These are phyloP conservation scores for Diaporthe destruens DNA, from an alignment of 2,329 filamentous ascomycete genomes.

Conservation along the genomic window DNA sequence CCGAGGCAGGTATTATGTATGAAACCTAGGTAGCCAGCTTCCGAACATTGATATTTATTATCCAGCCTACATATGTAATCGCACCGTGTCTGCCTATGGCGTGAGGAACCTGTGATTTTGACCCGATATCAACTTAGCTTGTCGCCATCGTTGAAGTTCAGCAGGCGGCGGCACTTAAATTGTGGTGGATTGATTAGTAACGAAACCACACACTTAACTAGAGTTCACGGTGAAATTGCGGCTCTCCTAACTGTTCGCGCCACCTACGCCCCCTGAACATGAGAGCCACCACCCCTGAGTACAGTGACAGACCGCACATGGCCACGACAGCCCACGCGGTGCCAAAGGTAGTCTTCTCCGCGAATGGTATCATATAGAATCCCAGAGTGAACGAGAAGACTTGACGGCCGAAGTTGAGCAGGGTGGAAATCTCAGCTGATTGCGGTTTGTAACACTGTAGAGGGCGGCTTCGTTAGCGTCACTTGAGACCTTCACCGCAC, in stretches of 20 bases:
- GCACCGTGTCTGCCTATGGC: neutral
- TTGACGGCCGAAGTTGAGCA: slow-evolving; percentile 10
- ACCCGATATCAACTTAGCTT: neutral
- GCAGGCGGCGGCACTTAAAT: neutral
- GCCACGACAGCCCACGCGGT: slow-evolving; percentile 4
- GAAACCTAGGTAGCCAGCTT: neutral
- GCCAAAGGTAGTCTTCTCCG: slow-evolving; percentile 2
- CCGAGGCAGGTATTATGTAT: neutral
- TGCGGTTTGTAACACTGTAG: slow-evolving; percentile 44
- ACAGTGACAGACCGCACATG: neutral
- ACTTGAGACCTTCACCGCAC: neutral
- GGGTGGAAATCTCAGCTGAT: slow-evolving; percentile 41
- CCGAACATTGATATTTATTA: neutral
- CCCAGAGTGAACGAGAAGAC: slow-evolving; percentile 14
- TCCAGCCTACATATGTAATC: too few relatives aligned
- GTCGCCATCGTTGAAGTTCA: neutral
- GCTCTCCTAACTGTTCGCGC: neutral
- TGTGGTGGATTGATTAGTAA: too few relatives aligned
- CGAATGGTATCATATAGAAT: slow-evolving; percentile 5
- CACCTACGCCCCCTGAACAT: slow-evolving; percentile 8
- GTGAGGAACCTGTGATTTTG: neutral
- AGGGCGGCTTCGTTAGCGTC: neutral
- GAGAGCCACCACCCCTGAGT: neutral
- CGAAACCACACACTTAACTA: too few relatives aligned
- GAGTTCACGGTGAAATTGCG: neutral